phyloP scores from a whole-genome alignment of 2,329 filamentous ascomycete species.

The Hirsutella minnesotensis region DNA sequence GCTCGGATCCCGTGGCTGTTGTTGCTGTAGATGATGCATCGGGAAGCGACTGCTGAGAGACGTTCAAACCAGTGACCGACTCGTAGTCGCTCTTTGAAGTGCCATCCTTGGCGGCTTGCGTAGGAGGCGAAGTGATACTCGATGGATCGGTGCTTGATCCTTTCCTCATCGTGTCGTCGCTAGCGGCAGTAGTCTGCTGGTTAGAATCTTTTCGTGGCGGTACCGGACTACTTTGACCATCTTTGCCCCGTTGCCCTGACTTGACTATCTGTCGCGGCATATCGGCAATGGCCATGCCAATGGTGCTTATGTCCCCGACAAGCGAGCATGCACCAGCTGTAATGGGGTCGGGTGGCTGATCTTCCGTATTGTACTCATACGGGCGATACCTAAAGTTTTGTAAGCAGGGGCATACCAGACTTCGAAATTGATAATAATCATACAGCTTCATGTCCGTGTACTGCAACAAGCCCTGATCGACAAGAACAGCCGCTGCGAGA shows the following conservation, averaged over 20 bases:
- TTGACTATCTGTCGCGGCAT: slow-evolving; percentile 48
- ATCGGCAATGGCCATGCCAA: slow-evolving; percentile 75
- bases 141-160: slow-evolving; percentile 3
- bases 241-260: slow-evolving; percentile 13
- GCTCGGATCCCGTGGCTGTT: not conserved
- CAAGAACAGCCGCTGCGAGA: slow-evolving; percentile 59
- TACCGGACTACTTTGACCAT: slow-evolving; percentile 1
- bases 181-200: slow-evolving; percentile 3
- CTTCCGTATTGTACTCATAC: slow-evolving; percentile 63
- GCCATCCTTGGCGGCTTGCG: not conserved
- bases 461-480: slow-evolving; percentile 50
- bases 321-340: slow-evolving; percentile 66
- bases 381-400: slow-evolving; percentile 28
- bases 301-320: slow-evolving; percentile 68
- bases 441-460: slow-evolving; percentile 65
- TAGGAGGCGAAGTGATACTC: not conserved
- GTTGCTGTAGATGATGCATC: not conserved
- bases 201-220: slow-evolving; percentile 3
- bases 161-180: slow-evolving; percentile 2
- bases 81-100: not conserved
- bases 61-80: not conserved
- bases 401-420: slow-evolving; percentile 4
- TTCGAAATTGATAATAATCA: slow-evolving; percentile 15
- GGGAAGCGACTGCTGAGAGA: slow-evolving; percentile 1
- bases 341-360: slow-evolving; percentile 69